Percentiles rank a stretch among this genome's conserved stretches.
phyloP scores from a whole-genome alignment of 345 rosid genomes.

The Ailanthus altissimus region DNA sequence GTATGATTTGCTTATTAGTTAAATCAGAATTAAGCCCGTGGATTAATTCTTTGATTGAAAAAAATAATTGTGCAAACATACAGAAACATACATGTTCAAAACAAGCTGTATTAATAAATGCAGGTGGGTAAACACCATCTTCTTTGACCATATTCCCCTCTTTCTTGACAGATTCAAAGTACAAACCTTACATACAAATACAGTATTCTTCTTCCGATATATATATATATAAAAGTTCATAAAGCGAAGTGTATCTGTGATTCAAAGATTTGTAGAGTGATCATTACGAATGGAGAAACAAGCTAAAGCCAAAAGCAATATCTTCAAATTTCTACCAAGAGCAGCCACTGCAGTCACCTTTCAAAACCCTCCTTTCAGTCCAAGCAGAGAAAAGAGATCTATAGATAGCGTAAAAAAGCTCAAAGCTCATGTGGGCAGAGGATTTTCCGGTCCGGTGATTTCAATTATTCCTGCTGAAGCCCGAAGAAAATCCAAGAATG shows the following conservation, averaged over 20 bases:
- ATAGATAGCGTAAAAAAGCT: slow-evolving; percentile 18
- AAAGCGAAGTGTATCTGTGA: not conserved
- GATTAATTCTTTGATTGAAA: not conserved
- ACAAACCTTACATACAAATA: not conserved
- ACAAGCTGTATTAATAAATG: slow-evolving; percentile 22
- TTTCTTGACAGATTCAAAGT: slow-evolving; percentile 22
- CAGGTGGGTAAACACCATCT: not conserved
- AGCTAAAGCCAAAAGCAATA: slow-evolving; percentile 37
- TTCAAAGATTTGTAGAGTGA: not conserved
- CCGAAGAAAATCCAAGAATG: slow-evolving; percentile 46
- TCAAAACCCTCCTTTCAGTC: slow-evolving; percentile 66
- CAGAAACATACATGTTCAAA: not conserved
- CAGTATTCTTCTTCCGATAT: not conserved
- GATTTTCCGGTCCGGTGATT: slow-evolving; percentile 60
- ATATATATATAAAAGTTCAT: not conserved
- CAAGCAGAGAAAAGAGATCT: slow-evolving; percentile 48
- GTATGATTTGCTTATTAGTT: not conserved
- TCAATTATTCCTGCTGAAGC: slow-evolving; percentile 66
- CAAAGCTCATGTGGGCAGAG: slow-evolving; percentile 33
- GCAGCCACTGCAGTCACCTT: slow-evolving; percentile 51
- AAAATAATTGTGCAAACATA: not conserved
- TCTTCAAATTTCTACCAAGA: slow-evolving; percentile 63
- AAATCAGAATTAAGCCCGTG: not conserved
- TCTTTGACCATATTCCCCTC: slow-evolving; percentile 26
- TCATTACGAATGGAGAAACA: not conserved